Base-by-base conservation (phyloP, 1,284 basidiomycete genomes). In the Tylopilus orsonianus region DNA sequence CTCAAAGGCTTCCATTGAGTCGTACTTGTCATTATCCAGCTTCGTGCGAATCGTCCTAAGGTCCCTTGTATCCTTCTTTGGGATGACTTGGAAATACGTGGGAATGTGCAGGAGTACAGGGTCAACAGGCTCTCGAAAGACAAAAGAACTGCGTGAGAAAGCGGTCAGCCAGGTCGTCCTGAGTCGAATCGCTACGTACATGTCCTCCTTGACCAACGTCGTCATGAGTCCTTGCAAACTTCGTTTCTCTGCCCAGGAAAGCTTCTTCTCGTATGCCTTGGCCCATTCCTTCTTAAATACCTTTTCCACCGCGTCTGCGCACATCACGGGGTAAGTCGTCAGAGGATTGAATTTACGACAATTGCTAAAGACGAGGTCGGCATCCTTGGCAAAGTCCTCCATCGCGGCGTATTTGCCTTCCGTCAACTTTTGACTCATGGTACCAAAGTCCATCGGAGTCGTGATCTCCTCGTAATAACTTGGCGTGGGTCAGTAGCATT, bases 381-480 rank as follows among this genome's bases (percentile, higher is more conserved):
- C 74, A 60, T 98, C 96, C 50, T 77, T 75, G 30, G 80, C 84
- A 56, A 99, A 87, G 2, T 88, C 82, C 46, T 89, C 90, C 84
- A 93, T 90, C 0, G 79, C 85, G 16, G 71, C 60, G 67, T 97
- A 97, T 60, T 78, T 75, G 41, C 78, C 79, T 46, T 77, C 68
- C 33, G 78, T 77, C 44, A 97, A 71, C 62, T 92, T 94, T 41
- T 74, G 75, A 29, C 70, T 68, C 63, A 98, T 91, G 9, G 95
- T 97, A 9, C 83, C 83, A 47, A 98, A 85, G 70, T 99, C 95
- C 93, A 98, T 99, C 6, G 97, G 97, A 54, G 88, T 71, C 56
- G 82, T 75, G 65, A 99, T 97, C 71, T 98, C 97, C 9, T 97
- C 84, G 50, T 90, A 84, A 67, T 99, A 99, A 14, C 92, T 95